A percentile compares a stretch with the other conserved stretches of the same genome.
phyloP scores from a whole-genome alignment of 306 rosid species.

The Rubus parviflorus region DNA sequence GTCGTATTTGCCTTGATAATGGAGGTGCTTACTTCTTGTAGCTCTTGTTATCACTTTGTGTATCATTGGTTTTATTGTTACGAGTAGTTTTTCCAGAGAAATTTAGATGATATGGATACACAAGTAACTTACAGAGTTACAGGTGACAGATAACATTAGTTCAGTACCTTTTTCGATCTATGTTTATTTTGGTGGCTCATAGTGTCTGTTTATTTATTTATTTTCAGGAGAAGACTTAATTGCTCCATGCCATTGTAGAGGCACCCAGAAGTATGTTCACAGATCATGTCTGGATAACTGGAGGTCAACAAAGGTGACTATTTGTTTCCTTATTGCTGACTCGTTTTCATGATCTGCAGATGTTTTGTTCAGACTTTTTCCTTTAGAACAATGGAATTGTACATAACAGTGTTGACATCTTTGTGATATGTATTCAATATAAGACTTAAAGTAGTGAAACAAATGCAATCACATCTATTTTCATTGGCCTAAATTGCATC shows the following conservation, averaged over 20 bases:
- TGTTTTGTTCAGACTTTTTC: neutral
- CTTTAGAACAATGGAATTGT: slow-evolving; percentile 14
- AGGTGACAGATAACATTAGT: slow-evolving; percentile 1
- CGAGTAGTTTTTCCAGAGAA: neutral
- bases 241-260: slow-evolving; percentile 98
- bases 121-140: neutral
- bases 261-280: slow-evolving; percentile 94
- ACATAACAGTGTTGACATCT: neutral
- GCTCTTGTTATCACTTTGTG: slow-evolving; percentile 11
- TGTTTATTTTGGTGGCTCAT: slow-evolving; percentile 13
- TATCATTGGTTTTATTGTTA: slow-evolving; percentile 19
- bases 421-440: neutral
- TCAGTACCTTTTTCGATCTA: neutral
- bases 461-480: neutral
- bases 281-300: slow-evolving; percentile 96
- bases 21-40: slow-evolving; percentile 58
- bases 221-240: slow-evolving; percentile 83
- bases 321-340: slow-evolving; percentile 6
- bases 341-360: slow-evolving; percentile 16
- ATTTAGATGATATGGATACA: neutral
- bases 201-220: slow-evolving; percentile 10
- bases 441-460: neutral
- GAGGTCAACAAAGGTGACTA: slow-evolving; percentile 91
- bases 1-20: slow-evolving; percentile 93
- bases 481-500: neutral